phyloP scores from a whole-genome alignment of 179 eudicot genomes.

The Silene noctiflora region DNA sequence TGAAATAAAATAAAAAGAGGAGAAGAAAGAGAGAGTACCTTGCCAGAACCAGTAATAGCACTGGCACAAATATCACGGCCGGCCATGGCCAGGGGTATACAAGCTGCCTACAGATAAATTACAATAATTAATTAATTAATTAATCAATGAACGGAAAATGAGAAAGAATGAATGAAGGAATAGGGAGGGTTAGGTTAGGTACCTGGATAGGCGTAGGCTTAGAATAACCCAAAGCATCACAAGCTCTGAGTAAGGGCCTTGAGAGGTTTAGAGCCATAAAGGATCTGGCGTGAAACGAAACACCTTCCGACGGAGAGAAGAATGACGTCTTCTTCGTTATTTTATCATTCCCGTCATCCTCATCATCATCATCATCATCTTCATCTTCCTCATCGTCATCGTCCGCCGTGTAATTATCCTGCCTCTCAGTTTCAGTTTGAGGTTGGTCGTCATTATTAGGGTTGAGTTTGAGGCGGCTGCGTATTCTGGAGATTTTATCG shows the following conservation, averaged over 20 bases:
- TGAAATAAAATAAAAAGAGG: not conserved
- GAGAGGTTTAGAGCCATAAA: slow-evolving; percentile 81
- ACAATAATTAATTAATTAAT: not conserved
- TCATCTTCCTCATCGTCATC: not conserved
- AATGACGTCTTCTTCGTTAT: slow-evolving; percentile 42
- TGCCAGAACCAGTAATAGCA: slow-evolving; percentile 96
- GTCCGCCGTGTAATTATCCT: not conserved
- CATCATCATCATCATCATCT: slow-evolving; percentile 14
- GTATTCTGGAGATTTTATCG: slow-evolving; percentile 56
- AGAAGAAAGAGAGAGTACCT: slow-evolving; percentile 44
- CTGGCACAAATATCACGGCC: slow-evolving; percentile 97
- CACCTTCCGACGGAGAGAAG: slow-evolving; percentile 63
- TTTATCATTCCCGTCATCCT: slow-evolving; percentile 46
- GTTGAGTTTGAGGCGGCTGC: slow-evolving; percentile 24
- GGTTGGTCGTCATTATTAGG: slow-evolving; percentile 30
- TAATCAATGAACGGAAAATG: not conserved
- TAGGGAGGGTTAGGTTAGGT: not conserved
- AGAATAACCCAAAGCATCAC: slow-evolving; percentile 71
- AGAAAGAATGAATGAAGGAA: too few species aligned
- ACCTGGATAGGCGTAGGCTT: slow-evolving; percentile 99
- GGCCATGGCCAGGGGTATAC: slow-evolving; percentile 77
- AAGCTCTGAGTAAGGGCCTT: slow-evolving; percentile 87
- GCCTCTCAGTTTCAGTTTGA: not conserved
- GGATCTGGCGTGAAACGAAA: slow-evolving; percentile 67
- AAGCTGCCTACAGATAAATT: slow-evolving; percentile 63